Evolutionary conservation across 257 asterid genomes (phyloP).

Genomic region (Solanum phureja): DNA sequence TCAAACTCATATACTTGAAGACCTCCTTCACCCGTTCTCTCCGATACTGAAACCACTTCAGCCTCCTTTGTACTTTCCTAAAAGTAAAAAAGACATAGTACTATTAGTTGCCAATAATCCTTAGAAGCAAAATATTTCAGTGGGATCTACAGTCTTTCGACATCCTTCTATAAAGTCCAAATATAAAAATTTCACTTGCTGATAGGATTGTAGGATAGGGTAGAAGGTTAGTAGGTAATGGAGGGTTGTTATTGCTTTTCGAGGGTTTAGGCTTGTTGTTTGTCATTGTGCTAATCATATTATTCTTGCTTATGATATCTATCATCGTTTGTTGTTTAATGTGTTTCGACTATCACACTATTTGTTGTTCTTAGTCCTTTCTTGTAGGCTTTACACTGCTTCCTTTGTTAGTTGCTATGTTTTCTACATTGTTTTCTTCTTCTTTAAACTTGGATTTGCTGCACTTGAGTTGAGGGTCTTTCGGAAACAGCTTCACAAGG

Average conservation of each 20-base stretch:
- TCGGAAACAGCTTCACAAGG: not conserved
- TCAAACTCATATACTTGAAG: conserved; percentile 84
- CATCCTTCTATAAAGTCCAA: not conserved
- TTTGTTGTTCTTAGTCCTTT: not conserved
- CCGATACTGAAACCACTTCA: conserved; percentile 65
- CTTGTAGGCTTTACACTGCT: not conserved
- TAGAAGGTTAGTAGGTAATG: not conserved
- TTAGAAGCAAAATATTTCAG: not conserved
- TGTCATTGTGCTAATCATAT: rapidly evolving
- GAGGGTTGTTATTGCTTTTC: not conserved
- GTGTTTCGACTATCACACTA: not conserved
- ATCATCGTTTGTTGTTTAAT: not conserved
- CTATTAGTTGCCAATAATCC: not conserved
- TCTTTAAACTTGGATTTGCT: not conserved
- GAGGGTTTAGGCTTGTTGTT: not conserved
- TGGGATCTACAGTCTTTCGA: not conserved
- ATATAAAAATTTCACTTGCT: not conserved
- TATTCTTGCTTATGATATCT: not conserved
- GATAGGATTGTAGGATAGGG: not conserved
- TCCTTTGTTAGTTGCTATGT: not conserved
- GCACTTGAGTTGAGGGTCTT: not conserved
- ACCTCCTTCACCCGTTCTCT: conserved; percentile 52
- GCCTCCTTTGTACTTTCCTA: conserved; percentile 90
- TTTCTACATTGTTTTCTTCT: not conserved
- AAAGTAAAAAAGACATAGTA: not conserved